Conservation (phyloP, 352 stramenopile species). For the Pythium insidiosum region DNA sequence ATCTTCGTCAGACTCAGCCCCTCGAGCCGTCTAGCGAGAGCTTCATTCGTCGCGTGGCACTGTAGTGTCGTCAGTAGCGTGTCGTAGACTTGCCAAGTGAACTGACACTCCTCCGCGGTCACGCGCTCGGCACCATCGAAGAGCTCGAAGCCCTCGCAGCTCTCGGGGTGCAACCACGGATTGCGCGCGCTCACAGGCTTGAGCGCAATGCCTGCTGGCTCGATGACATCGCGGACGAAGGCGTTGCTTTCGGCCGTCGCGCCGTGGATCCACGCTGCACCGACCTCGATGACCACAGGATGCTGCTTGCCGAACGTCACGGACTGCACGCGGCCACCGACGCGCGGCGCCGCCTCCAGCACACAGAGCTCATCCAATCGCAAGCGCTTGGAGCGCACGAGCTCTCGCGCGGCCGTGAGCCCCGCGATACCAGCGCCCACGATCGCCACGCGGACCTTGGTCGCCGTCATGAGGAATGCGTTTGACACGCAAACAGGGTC, state of each 20-base stretch:
- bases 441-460: slow-evolving; percentile 25
- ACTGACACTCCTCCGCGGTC: slow-evolving; percentile 16
- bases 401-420: slow-evolving; percentile 29
- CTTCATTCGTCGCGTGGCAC: slow-evolving; percentile 15
- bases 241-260: slow-evolving; percentile 27
- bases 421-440: slow-evolving; percentile 41
- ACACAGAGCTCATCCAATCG: slow-evolving; percentile 22
- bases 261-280: slow-evolving; percentile 55
- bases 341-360: slow-evolving; percentile 36
- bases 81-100: slow-evolving; percentile 40
- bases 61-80: slow-evolving; percentile 37
- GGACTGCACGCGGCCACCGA: slow-evolving; percentile 44
- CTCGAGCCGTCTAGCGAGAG: slow-evolving; percentile 1
- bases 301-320: slow-evolving; percentile 32
- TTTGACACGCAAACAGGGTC: neutral
- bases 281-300: slow-evolving; percentile 38
- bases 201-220: slow-evolving; percentile 28
- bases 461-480: neutral
- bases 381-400: slow-evolving; percentile 28
- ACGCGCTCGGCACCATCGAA: slow-evolving; percentile 22
- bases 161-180: slow-evolving; percentile 40
- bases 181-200: slow-evolving; percentile 48
- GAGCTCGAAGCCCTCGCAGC: slow-evolving; percentile 41
- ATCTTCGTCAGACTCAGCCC: slow-evolving; percentile 24
- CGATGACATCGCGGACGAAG: slow-evolving; percentile 23